These are phyloP conservation scores for Pyrenopolyporus hunteri DNA, from an alignment of 495 filamentous ascomycete genomes.

Conservation along the genomic window DNA sequence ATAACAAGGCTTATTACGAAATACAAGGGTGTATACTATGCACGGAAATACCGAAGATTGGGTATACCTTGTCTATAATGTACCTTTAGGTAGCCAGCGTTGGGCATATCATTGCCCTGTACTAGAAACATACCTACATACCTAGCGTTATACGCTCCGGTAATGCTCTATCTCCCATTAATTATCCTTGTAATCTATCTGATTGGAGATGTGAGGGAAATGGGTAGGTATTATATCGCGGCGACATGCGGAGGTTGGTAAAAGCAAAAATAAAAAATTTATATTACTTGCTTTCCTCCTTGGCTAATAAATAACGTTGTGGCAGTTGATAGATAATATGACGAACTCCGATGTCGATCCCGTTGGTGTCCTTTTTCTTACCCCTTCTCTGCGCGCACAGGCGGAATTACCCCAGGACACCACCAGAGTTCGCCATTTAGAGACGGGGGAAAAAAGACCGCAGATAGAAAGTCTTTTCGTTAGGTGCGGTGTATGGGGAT, in stretches of 20 bases:
- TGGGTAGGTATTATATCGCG: conserved; percentile 36
- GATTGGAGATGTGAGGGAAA: conserved; percentile 16
- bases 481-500: conserved; percentile 43
- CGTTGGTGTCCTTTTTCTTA: conserved; percentile 12
- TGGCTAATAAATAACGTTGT: conserved; percentile 37
- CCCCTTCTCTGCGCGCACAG: conserved; percentile 6
- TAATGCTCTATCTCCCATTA: conserved; percentile 15
- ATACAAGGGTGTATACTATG: conserved; percentile 3
- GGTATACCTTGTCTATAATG: neutral
- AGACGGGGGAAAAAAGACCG: conserved; percentile 28
- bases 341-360: conserved; percentile 38
- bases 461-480: conserved; percentile 23
- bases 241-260: conserved; percentile 38
- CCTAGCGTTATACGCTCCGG: conserved; percentile 9
- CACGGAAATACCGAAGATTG: conserved; percentile 6
- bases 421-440: conserved; percentile 10
- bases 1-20: neutral
- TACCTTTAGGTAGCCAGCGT: neutral
- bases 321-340: conserved; percentile 36
- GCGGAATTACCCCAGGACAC: conserved; percentile 12
- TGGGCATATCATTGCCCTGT: conserved; percentile 10
- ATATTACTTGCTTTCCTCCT: conserved; percentile 30
- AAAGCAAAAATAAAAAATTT: conserved; percentile 1
- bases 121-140: neutral
- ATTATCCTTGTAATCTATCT: conserved; percentile 30